Evolutionary conservation across 768 basidiomycete genomes (phyloP).

Genomic region (Thelephora ganbajun): DNA sequence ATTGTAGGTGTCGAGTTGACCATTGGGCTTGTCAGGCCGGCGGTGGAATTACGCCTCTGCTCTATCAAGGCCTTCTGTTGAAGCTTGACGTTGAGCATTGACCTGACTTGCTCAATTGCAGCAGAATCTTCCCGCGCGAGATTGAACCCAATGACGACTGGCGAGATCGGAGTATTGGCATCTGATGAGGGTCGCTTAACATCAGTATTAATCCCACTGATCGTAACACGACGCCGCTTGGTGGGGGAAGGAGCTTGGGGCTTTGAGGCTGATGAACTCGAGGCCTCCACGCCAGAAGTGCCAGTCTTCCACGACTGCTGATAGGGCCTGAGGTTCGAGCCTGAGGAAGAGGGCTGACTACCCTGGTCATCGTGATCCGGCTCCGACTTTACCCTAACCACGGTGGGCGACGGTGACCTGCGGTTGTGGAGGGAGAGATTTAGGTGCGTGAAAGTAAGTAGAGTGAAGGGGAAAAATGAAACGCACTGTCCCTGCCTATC

Average conservation of each 20-base stretch:
- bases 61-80: constrained; percentile 61
- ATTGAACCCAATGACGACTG: constrained; percentile 47
- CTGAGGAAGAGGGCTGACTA: constrained; percentile 24
- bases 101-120: constrained; percentile 47
- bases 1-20: constrained; percentile 11
- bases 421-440: constrained; percentile 7
- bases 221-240: constrained; percentile 61
- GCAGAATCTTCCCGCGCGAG: constrained; percentile 43
- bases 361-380: constrained; percentile 32
- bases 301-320: neutral
- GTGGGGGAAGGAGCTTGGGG: constrained; percentile 13
- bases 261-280: constrained; percentile 1
- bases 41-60: constrained; percentile 50
- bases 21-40: constrained; percentile 8
- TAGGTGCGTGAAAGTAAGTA: constrained; percentile 4
- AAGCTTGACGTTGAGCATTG: constrained; percentile 49
- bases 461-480: neutral
- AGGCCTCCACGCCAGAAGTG: neutral
- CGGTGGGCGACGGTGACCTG: constrained; percentile 28
- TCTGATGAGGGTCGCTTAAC: constrained; percentile 20
- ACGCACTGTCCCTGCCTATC: constrained; percentile 34
- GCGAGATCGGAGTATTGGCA: constrained; percentile 45
- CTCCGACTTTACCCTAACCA: constrained; percentile 49
- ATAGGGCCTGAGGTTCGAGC: constrained; percentile 6
- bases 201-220: constrained; percentile 49